Percentiles rank a stretch among this genome's conserved stretches.
These are phyloP conservation scores for Paecilomyces niveus DNA, from an alignment of 2,329 filamentous ascomycete species.

Conservation along the genomic window DNA sequence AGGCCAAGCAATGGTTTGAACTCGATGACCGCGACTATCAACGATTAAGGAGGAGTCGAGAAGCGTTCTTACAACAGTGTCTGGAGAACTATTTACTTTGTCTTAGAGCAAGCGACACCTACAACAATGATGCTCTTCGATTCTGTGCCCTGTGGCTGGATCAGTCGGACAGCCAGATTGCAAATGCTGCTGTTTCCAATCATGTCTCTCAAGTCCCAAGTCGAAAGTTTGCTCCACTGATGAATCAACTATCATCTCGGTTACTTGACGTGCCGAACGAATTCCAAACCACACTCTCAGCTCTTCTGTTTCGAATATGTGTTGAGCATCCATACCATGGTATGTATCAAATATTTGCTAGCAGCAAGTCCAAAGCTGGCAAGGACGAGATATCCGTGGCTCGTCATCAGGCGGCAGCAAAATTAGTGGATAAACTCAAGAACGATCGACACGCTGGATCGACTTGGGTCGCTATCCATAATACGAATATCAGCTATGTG, in stretches of 20 bases:
- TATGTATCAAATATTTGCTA: conserved; percentile 93
- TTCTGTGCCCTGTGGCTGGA: conserved; percentile 95
- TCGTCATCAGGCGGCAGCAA: conserved; percentile 65
- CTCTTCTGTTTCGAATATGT: conserved; percentile 75
- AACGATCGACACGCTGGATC: conserved; percentile 43
- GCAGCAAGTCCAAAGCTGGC: conserved; percentile 57
- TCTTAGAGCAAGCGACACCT: conserved; percentile 74
- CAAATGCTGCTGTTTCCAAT: conserved; percentile 68
- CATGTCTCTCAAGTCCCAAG: conserved; percentile 71
- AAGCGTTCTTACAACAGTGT: conserved; percentile 78
- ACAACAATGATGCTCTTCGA: conserved; percentile 82
- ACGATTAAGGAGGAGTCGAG: conserved; percentile 66
- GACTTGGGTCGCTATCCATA: conserved; percentile 66
- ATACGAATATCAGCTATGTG: conserved; percentile 61
- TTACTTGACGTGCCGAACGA: conserved; percentile 60
- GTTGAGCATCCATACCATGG: conserved; percentile 91
- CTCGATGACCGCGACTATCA: conserved; percentile 83
- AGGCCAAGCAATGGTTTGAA: conserved; percentile 82
- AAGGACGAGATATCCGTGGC: conserved; percentile 70
- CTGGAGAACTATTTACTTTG: conserved; percentile 89
- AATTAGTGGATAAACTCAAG: conserved; percentile 57
- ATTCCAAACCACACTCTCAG: conserved; percentile 71
- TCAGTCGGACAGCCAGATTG: conserved; percentile 65
- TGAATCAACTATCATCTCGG: conserved; percentile 95
- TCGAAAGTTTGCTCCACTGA: conserved; percentile 82